Evolutionary conservation across 2,329 filamentous ascomycete species (phyloP).

Genomic region (Fusarium sp.): DNA sequence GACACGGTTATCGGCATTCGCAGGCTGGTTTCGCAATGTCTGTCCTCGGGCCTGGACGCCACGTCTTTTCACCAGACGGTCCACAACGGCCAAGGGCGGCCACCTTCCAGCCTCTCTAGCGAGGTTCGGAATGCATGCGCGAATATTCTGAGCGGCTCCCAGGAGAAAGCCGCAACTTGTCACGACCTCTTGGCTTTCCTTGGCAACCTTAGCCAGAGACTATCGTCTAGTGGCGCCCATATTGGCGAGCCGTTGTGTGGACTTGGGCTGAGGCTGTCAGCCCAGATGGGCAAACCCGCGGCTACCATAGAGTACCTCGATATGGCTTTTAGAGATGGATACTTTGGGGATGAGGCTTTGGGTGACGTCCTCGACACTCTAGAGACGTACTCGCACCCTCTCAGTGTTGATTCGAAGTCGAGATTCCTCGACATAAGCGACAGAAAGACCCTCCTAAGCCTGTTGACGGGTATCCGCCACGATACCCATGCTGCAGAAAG

Average conservation of each 20-base stretch:
- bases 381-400: constrained; percentile 21
- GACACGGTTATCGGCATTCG: constrained; percentile 43
- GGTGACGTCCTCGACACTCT: constrained; percentile 39
- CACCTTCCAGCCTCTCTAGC: constrained; percentile 21
- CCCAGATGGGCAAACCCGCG: constrained; percentile 37
- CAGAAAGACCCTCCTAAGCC: constrained; percentile 41
- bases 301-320: constrained; percentile 41
- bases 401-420: constrained; percentile 1
- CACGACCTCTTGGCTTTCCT: constrained; percentile 49
- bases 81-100: not conserved
- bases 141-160: constrained; percentile 23
- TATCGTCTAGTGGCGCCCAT: constrained; percentile 37
- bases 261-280: constrained; percentile 46
- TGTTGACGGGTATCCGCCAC: constrained; percentile 45
- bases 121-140: constrained; percentile 40
- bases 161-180: not conserved
- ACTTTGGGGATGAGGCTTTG: constrained; percentile 27
- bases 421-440: constrained; percentile 13
- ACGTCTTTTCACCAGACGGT: constrained; percentile 22
- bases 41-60: constrained; percentile 38
- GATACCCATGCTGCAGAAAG: constrained; percentile 19
- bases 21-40: constrained; percentile 44
- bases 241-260: constrained; percentile 44
- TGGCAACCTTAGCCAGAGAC: constrained; percentile 52
- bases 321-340: constrained; percentile 28